These are phyloP conservation scores for Balansia obtecta DNA, from an alignment of 2,329 filamentous ascomycete species.

Conservation along the genomic window DNA sequence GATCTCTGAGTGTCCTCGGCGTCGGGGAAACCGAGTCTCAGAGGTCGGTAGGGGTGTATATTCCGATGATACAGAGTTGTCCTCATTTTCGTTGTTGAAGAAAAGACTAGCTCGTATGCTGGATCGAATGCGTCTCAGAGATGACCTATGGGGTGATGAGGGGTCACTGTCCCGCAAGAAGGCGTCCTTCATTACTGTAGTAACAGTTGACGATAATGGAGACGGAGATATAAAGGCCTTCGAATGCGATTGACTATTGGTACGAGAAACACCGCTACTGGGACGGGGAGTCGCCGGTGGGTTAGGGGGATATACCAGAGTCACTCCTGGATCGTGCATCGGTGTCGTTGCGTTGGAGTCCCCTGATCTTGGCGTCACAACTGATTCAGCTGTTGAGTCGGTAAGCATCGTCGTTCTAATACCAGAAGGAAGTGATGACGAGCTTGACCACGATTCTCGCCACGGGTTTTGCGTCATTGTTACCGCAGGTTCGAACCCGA, in stretches of 20 bases:
- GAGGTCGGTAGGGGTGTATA: conserved; percentile 13
- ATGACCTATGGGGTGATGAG: conserved; percentile 27
- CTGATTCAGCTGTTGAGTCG: conserved; percentile 20
- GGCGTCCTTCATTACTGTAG: conserved; percentile 43
- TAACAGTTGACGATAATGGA: conserved; percentile 46
- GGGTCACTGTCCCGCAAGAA: conserved; percentile 34
- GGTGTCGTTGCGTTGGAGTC: conserved; percentile 21
- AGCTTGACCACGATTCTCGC: conserved; percentile 23
- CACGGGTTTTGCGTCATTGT: conserved; percentile 32
- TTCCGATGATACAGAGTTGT: conserved; percentile 11
- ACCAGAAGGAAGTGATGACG: conserved; percentile 20
- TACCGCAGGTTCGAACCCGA: conserved; percentile 23
- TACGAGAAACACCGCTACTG: conserved; percentile 16
- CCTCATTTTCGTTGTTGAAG: conserved; percentile 33
- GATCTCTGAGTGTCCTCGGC: conserved; percentile 11
- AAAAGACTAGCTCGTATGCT: conserved; percentile 43
- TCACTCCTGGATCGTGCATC: conserved; percentile 15
- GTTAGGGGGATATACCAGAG: conserved; percentile 13
- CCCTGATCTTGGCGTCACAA: conserved; percentile 12
- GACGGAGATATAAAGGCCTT: conserved; percentile 46
- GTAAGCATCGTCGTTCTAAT: conserved; percentile 24
- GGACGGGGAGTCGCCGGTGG: conserved; percentile 17
- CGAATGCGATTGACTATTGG: conserved; percentile 19
- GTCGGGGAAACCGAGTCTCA: conserved; percentile 14
- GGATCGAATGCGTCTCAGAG: conserved; percentile 34